Conservation (phyloP, 1,284 basidiomycete genomes). For the Ustilago hordei region DNA sequence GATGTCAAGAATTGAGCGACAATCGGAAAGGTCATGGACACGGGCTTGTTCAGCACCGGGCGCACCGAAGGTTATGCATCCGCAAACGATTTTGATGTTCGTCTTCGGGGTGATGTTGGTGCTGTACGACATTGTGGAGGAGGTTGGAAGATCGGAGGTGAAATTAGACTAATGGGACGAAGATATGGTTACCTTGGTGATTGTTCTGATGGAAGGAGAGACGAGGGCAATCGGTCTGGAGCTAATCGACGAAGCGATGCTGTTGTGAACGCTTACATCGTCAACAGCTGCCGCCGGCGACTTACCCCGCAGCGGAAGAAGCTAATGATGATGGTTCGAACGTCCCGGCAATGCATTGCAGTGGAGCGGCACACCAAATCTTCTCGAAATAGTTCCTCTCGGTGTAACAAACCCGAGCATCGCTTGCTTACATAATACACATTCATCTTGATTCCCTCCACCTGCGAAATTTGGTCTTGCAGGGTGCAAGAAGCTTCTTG, state of each 20-base stretch:
- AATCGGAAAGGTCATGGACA: constrained; percentile 73
- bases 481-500: constrained; percentile 6
- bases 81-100: constrained; percentile 65
- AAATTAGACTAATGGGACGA: background rate
- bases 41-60: constrained; percentile 72
- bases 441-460: constrained; percentile 11
- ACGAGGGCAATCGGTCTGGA: background rate
- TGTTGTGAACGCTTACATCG: background rate
- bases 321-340: background rate
- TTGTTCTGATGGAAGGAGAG: no score
- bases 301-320: background rate
- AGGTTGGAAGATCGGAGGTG: background rate
- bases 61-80: constrained; percentile 72
- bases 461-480: constrained; percentile 22
- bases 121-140: constrained; percentile 12
- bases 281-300: background rate
- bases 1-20: constrained; percentile 74
- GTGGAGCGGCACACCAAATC: background rate
- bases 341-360: constrained; percentile 19
- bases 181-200: no score
- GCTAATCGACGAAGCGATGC: background rate
- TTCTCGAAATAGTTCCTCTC: background rate
- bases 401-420: background rate
- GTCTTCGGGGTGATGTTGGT: constrained; percentile 72
- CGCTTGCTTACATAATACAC: constrained; percentile 12